These are phyloP conservation scores for Phyllosticta citrichinensis DNA, from an alignment of 2,329 filamentous ascomycete species.

Conservation along the genomic window DNA sequence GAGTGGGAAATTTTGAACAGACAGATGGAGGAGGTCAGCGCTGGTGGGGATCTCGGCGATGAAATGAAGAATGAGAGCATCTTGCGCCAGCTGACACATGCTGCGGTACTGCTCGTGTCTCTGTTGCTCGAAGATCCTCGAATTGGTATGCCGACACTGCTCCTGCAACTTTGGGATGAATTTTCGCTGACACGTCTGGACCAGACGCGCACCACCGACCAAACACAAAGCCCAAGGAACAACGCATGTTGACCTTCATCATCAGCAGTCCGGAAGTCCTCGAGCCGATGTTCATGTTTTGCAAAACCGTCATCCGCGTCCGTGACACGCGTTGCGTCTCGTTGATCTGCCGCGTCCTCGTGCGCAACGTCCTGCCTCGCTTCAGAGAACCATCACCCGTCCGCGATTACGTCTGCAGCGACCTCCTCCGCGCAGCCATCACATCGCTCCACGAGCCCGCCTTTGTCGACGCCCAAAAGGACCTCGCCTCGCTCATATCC, in stretches of 20 bases:
- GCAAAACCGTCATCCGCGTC: slow-evolving; percentile 81
- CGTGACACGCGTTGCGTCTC: slow-evolving; percentile 81
- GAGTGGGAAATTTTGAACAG: slow-evolving; percentile 71
- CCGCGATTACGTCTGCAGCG: slow-evolving; percentile 78
- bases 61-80: slow-evolving; percentile 99
- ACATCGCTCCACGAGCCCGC: slow-evolving; percentile 89
- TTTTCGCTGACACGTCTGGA: background rate
- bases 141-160: slow-evolving; percentile 40
- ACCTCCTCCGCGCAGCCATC: slow-evolving; percentile 83
- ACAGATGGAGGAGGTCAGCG: slow-evolving; percentile 50
- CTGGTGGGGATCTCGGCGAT: slow-evolving; percentile 68
- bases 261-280: slow-evolving; percentile 68
- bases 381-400: slow-evolving; percentile 53
- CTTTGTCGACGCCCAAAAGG: slow-evolving; percentile 92
- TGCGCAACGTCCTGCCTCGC: slow-evolving; percentile 73
- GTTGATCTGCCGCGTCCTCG: slow-evolving; percentile 67
- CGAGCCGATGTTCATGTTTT: slow-evolving; percentile 83
- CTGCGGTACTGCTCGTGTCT: slow-evolving; percentile 83
- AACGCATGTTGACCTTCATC: slow-evolving; percentile 70
- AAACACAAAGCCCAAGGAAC: slow-evolving; percentile 29
- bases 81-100: slow-evolving; percentile 81
- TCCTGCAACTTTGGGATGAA: background rate
- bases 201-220: slow-evolving; percentile 10
- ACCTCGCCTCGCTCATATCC: slow-evolving; percentile 79
- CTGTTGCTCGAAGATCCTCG: slow-evolving; percentile 70